Evolutionary conservation across 306 rosid genomes (phyloP).

Genomic region (Cercis canadensis): DNA sequence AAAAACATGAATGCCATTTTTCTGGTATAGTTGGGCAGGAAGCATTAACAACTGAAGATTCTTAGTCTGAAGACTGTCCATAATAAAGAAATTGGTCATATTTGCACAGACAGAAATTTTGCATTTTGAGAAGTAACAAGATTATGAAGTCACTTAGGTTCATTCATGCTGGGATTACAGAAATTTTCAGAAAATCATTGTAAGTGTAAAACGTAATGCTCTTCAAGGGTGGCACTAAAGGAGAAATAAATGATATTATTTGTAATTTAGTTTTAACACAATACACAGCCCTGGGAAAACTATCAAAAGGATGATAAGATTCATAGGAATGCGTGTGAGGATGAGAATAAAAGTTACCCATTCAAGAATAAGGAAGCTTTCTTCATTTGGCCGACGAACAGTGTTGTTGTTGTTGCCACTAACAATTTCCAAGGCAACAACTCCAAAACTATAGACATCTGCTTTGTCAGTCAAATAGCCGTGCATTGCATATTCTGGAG

Average conservation of each 20-base stretch:
- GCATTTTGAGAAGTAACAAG: neutral
- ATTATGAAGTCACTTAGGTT: neutral
- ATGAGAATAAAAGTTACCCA: slow-evolving; percentile 43
- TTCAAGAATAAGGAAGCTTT: slow-evolving; percentile 51
- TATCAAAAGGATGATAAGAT: no score
- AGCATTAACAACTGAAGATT: neutral
- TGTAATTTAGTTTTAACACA: no score
- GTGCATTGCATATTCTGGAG: slow-evolving; percentile 67
- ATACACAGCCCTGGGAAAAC: no score
- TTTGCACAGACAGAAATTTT: neutral
- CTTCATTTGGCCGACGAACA: slow-evolving; percentile 37
- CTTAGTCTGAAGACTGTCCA: neutral
- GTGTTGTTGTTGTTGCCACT: slow-evolving; percentile 64
- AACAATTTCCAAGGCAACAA: slow-evolving; percentile 59
- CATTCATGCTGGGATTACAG: slow-evolving; percentile 20
- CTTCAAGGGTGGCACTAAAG: neutral
- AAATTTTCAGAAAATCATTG: neutral
- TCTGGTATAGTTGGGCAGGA: neutral
- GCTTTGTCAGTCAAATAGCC: slow-evolving; percentile 79
- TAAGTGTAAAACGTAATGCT: neutral
- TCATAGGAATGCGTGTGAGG: neutral
- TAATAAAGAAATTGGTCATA: neutral
- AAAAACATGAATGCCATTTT: neutral
- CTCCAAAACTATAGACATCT: slow-evolving; percentile 77
- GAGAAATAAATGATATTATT: neutral